These are phyloP conservation scores for Cercis canadensis DNA, from an alignment of 306 rosid genomes.

Conservation along the genomic window DNA sequence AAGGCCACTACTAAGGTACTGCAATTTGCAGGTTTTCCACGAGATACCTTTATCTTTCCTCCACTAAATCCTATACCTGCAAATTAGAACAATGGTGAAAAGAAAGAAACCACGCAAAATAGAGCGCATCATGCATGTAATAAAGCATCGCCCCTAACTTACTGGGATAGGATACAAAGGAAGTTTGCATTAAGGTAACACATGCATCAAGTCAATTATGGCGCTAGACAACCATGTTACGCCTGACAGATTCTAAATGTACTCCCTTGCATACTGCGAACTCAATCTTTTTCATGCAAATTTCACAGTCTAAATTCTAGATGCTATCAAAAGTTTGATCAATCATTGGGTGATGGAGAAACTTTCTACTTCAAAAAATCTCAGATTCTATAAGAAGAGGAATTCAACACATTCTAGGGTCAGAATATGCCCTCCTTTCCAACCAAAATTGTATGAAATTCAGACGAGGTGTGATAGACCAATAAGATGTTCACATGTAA, in stretches of 20 bases:
- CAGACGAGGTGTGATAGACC: not conserved
- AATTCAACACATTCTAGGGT: not conserved
- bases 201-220: not conserved
- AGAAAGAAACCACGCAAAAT: not conserved
- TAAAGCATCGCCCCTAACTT: not conserved
- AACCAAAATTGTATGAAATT: not conserved
- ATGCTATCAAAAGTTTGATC: not conserved
- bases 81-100: conserved; percentile 13
- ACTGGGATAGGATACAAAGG: not conserved
- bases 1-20: conserved; percentile 42
- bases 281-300: not conserved
- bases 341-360: not conserved
- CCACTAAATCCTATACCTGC: conserved; percentile 45
- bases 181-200: conserved; percentile 1
- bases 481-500: not conserved
- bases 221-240: not conserved
- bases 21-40: conserved; percentile 43
- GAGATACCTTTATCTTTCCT: conserved; percentile 40
- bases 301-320: not conserved
- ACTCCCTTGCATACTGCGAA: not conserved
- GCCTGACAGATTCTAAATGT: not conserved
- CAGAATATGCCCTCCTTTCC: not conserved
- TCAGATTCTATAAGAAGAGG: not conserved
- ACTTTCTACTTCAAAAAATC: not conserved
- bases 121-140: not conserved